phyloP scores from a whole-genome alignment of 2,329 filamentous ascomycete genomes.

The Capronia coronata region DNA sequence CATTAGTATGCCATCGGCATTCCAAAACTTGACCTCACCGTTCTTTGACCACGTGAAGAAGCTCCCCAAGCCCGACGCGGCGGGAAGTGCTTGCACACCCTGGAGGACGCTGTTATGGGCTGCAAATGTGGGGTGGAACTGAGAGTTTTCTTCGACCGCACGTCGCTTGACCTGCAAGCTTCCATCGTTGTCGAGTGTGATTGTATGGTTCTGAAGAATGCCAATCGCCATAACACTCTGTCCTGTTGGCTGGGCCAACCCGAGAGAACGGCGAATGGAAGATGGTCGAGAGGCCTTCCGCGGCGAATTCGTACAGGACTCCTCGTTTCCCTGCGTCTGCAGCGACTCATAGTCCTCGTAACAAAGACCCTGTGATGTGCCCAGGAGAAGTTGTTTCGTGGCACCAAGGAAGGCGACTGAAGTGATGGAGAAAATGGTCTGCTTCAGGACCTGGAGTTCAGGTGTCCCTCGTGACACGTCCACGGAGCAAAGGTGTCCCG shows the following conservation, averaged over 20 bases:
- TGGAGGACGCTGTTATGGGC: slow-evolving; percentile 56
- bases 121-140: slow-evolving; percentile 39
- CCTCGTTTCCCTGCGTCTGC: not conserved
- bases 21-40: slow-evolving; percentile 79
- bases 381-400: slow-evolving; percentile 13
- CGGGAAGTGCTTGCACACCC: slow-evolving; percentile 62
- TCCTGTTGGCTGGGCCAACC: slow-evolving; percentile 19
- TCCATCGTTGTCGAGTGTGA: slow-evolving; percentile 68
- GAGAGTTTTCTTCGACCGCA: slow-evolving; percentile 30
- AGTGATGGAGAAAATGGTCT: slow-evolving; percentile 16
- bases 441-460: slow-evolving; percentile 21
- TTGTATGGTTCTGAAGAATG: slow-evolving; percentile 58
- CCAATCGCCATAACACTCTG: slow-evolving; percentile 59
- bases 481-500: slow-evolving; percentile 80
- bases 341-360: slow-evolving; percentile 16
- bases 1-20: slow-evolving; percentile 61
- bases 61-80: slow-evolving; percentile 55
- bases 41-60: slow-evolving; percentile 87
- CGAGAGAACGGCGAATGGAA: slow-evolving; percentile 23
- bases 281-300: slow-evolving; percentile 15
- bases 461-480: slow-evolving; percentile 40
- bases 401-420: slow-evolving; percentile 14
- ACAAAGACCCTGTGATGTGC: slow-evolving; percentile 20
- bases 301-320: not conserved
- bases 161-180: slow-evolving; percentile 59